Base-by-base conservation (phyloP, 2,329 filamentous ascomycete species). In the Colletotrichum salicis region DNA sequence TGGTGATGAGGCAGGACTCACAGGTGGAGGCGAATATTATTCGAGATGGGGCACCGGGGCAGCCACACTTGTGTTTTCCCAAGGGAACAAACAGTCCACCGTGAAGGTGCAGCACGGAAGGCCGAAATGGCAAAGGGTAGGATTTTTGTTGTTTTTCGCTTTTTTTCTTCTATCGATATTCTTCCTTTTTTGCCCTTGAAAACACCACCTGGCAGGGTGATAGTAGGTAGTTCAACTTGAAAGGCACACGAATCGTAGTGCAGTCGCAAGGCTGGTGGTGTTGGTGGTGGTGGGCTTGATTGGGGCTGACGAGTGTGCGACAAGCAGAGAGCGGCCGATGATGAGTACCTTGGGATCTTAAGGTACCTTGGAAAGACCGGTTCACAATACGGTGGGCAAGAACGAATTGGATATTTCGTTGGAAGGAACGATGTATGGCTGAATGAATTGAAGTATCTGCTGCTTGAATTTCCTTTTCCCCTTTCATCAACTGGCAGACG, bases 11-110 rank as follows among this genome's bases (percentile, higher is more conserved):
- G 68, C 55, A 73, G 67, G 60, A 71, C 67, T 74, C 67, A 67
- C 63, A 67, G 67, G 71, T 73, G 71, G 68, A 67, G 68, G 68
- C 69, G 64, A 67, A 71, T 71, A 67, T 67, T 71, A 57, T 67
- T 67, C 63, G 58, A 71, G 69, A 68, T 71, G 69, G 69, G 69
- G 69, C 66, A 12, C 48, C 51, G 64, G 64, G 54, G 65, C 69
- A 63, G 66, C 64, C 69, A 69, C 69, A 69, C 48, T 64, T 13
- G 8, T n/a, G 19, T 48, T 27, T 55, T 13, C 62, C 67, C 67
- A 68, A 70, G 67, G 67, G 67, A 11, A 66, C 61, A 54, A 55
- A 61, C 19, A 31, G 37, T 29, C 24, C 29, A 24, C 64, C 45
- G 31, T 48, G 7, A 7, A 48, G 3, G 19, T 48, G 41, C 41